Evolutionary conservation across 768 basidiomycete species (phyloP).

Genomic region (Tephrocybe sp.): DNA sequence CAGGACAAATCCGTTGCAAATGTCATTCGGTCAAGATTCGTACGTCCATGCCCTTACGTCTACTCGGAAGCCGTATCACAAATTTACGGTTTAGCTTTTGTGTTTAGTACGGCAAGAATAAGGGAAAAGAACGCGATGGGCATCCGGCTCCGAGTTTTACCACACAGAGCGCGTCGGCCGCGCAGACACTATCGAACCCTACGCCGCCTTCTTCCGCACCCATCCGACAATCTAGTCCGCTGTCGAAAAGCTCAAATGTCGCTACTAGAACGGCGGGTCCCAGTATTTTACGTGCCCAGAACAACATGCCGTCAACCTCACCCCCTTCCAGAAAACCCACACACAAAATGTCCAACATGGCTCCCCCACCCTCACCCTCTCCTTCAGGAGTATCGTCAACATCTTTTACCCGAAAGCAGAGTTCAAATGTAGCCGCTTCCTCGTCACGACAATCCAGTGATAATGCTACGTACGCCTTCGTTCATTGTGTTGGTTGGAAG

Average conservation of each 20-base stretch:
- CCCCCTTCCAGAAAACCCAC: conserved; percentile 19
- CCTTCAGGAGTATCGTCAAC: conserved; percentile 18
- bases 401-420: conserved; percentile 23
- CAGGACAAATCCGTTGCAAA: conserved; percentile 50
- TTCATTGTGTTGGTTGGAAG: conserved; percentile 7
- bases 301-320: conserved; percentile 24
- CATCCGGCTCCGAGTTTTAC: conserved; percentile 29
- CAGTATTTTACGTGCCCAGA: conserved; percentile 24
- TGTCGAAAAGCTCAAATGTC: conserved; percentile 20
- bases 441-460: conserved; percentile 41
- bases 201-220: conserved; percentile 21
- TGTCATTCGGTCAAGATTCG: conserved; percentile 63
- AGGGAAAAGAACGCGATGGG: conserved; percentile 55
- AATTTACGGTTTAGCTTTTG: conserved; percentile 18
- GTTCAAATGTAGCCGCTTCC: conserved; percentile 22
- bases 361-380: conserved; percentile 16
- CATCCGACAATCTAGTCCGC: conserved; percentile 23
- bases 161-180: conserved; percentile 30
- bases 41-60: conserved; percentile 33
- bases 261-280: conserved; percentile 22
- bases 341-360: conserved; percentile 8
- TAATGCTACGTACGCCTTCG: conserved; percentile 52
- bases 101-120: conserved; percentile 54
- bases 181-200: conserved; percentile 37
- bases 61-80: conserved; percentile 7